A percentile compares a stretch with the other conserved stretches of the same genome.
phyloP scores from a whole-genome alignment of 768 basidiomycete species.

The Tephrocybe sp. region DNA sequence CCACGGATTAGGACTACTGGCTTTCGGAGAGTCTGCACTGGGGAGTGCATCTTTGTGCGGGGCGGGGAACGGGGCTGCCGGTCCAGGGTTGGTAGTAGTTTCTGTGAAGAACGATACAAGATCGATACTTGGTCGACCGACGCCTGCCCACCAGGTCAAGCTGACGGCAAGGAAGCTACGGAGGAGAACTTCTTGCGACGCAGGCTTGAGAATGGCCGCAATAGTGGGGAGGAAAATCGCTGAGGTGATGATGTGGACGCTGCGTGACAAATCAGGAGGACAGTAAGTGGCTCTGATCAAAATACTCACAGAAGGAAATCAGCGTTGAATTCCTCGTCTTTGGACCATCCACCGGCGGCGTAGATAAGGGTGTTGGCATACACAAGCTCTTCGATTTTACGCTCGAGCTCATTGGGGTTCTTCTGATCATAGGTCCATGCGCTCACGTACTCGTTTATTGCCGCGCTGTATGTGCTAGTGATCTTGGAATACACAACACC shows the following conservation, averaged over 20 bases:
- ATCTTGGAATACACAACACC: conserved; percentile 30
- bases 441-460: conserved; percentile 39
- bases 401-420: conserved; percentile 37
- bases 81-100: conserved; percentile 21
- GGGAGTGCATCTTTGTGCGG: conserved; percentile 25
- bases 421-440: conserved; percentile 43
- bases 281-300: no score
- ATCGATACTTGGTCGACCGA: conserved; percentile 52
- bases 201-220: conserved; percentile 35
- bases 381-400: conserved; percentile 62
- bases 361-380: conserved; percentile 61
- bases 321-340: conserved; percentile 42
- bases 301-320: conserved; percentile 39
- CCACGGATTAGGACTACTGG: conserved; percentile 56
- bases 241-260: conserved; percentile 69
- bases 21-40: conserved; percentile 30
- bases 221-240: conserved; percentile 59
- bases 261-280: conserved; percentile 21
- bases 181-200: conserved; percentile 53
- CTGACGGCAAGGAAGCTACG: conserved; percentile 53
- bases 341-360: conserved; percentile 51
- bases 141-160: conserved; percentile 56
- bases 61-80: conserved; percentile 19
- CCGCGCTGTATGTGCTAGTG: conserved; percentile 35
- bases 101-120: conserved; percentile 47